These are phyloP conservation scores for Phytophthora niederhauseri DNA, from an alignment of 352 stramenopile species.

Conservation along the genomic window DNA sequence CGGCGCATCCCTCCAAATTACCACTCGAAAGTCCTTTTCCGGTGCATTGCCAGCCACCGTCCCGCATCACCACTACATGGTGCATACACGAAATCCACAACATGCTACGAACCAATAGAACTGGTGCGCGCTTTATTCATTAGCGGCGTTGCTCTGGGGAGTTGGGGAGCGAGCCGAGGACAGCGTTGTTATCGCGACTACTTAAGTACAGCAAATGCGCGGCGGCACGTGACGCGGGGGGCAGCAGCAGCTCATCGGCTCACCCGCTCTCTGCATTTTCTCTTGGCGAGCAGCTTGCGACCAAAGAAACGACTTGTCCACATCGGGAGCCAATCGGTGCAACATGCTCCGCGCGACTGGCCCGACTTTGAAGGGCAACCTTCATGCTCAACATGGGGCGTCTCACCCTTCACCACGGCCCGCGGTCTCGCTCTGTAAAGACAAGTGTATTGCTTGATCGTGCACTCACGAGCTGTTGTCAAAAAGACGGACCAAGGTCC, in stretches of 20 bases:
- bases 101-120: not conserved
- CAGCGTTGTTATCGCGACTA: slow-evolving; percentile 27
- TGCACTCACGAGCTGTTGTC: slow-evolving; percentile 16
- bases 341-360: slow-evolving; percentile 11
- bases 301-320: slow-evolving; percentile 20
- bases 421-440: slow-evolving; percentile 15
- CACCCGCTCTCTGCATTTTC: slow-evolving; percentile 12
- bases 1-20: slow-evolving; percentile 1
- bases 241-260: slow-evolving; percentile 1
- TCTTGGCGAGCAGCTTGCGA: slow-evolving; percentile 20
- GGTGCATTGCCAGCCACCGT: not conserved
- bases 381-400: slow-evolving; percentile 13
- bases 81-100: not conserved
- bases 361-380: slow-evolving; percentile 19
- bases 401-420: slow-evolving; percentile 14
- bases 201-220: slow-evolving; percentile 15
- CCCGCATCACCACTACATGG: no score
- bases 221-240: not conserved
- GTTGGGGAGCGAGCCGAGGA: not conserved
- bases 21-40: not conserved
- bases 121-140: not conserved
- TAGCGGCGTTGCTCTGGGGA: not conserved
- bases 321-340: slow-evolving; percentile 14
- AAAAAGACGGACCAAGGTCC: slow-evolving; percentile 28
- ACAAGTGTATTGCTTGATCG: slow-evolving; percentile 23